phyloP scores from a whole-genome alignment of 2,329 filamentous ascomycete species.

The Helotiales sp. region DNA sequence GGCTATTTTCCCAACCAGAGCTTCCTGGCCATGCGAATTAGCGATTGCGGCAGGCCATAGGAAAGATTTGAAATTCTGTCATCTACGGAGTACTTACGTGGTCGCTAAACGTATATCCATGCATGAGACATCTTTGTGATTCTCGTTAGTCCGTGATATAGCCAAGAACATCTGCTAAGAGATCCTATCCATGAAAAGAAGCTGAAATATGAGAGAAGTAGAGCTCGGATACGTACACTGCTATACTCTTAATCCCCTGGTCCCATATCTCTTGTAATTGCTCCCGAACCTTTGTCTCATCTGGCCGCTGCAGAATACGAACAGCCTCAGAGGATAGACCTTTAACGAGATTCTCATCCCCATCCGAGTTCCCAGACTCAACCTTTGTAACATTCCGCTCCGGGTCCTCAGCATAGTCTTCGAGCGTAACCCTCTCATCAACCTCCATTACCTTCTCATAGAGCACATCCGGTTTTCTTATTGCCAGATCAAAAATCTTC shows the following conservation, averaged over 20 bases:
- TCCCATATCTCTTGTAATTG: conserved; percentile 72
- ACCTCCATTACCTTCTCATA: conserved; percentile 88
- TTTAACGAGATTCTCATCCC: conserved; percentile 63
- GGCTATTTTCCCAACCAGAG: conserved; percentile 75
- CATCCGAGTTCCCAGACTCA: conserved; percentile 54
- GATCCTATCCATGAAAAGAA: background rate
- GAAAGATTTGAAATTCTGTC: background rate
- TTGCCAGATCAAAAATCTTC: conserved; percentile 88
- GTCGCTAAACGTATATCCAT: conserved; percentile 87
- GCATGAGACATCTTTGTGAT: conserved; percentile 71
- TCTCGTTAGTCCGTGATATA: background rate
- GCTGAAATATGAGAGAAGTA: background rate
- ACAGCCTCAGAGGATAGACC: conserved; percentile 78
- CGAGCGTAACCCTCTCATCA: conserved; percentile 86
- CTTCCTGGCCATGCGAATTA: conserved; percentile 53
- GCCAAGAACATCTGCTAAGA: background rate
- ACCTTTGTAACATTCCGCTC: conserved; percentile 61
- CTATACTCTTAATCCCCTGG: conserved; percentile 77
- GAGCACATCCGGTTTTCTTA: conserved; percentile 83
- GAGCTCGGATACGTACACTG: conserved; percentile 55
- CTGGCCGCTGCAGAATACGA: conserved; percentile 68
- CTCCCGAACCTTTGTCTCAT: conserved; percentile 58
- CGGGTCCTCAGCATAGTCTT: conserved; percentile 91
- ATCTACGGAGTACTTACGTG: conserved; percentile 50
- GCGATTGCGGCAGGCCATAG: background rate